Evolutionary conservation across 2,329 filamentous ascomycete species (phyloP).

Genomic region (Aureobasidium sp.): DNA sequence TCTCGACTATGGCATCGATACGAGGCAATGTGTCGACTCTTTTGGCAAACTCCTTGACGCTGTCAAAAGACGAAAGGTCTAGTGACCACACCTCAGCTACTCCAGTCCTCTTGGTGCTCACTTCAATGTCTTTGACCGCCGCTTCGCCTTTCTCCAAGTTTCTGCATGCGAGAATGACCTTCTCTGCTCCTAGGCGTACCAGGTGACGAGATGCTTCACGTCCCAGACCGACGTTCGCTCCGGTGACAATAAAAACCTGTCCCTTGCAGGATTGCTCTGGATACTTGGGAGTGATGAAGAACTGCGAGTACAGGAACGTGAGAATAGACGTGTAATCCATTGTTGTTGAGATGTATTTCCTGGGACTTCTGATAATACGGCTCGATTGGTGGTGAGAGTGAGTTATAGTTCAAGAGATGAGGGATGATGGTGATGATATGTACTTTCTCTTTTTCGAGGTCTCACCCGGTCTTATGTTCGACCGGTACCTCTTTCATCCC

Average conservation of each 20-base stretch:
- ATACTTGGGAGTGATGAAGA: conserved; percentile 29
- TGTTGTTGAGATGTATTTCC: neutral
- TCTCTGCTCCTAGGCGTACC: conserved; percentile 29
- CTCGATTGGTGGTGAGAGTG: no score
- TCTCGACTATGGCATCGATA: conserved; percentile 20
- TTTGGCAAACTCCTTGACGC: conserved; percentile 28
- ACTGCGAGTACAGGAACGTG: conserved; percentile 32
- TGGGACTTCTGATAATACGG: no score
- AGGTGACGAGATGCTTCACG: conserved; percentile 38
- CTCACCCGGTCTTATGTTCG: neutral
- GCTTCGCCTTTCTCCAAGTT: conserved; percentile 34
- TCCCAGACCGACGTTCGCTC: conserved; percentile 40
- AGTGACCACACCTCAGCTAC: conserved; percentile 39
- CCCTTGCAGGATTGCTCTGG: conserved; percentile 26
- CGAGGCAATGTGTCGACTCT: conserved; percentile 19
- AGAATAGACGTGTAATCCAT: conserved; percentile 9
- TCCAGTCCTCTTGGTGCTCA: conserved; percentile 21
- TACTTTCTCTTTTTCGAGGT: neutral
- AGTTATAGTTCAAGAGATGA: no score
- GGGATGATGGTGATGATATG: neutral
- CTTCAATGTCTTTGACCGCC: conserved; percentile 33
- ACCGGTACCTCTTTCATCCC: neutral
- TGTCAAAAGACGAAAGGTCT: conserved; percentile 33
- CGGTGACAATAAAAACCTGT: conserved; percentile 39
- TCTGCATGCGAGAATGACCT: conserved; percentile 39